Evolutionary conservation across 1,284 basidiomycete genomes (phyloP).

Genomic region (Fomitiporia mediterranea): DNA sequence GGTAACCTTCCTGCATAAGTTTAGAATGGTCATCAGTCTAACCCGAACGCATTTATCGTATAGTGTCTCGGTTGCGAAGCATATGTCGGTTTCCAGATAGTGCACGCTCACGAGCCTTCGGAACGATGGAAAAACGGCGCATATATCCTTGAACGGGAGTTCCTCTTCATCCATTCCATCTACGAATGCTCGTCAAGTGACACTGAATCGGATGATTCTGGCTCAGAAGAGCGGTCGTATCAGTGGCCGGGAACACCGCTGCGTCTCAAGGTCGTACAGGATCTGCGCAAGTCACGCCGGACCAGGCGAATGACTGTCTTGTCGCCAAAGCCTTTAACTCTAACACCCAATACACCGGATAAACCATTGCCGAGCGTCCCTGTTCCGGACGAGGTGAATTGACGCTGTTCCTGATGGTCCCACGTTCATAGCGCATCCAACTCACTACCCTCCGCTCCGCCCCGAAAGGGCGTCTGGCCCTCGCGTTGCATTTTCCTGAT

Average conservation of each 20-base stretch:
- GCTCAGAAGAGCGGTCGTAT: slow-evolving; percentile 2
- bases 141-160: slow-evolving; percentile 52
- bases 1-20: not conserved
- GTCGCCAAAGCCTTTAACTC: not conserved
- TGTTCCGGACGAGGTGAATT: slow-evolving; percentile 6
- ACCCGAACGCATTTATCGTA: not conserved
- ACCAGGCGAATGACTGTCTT: slow-evolving; percentile 11
- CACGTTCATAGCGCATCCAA: no score
- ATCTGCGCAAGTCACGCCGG: slow-evolving; percentile 8
- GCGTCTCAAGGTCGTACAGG: slow-evolving; percentile 18
- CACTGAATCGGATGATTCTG: slow-evolving; percentile 7
- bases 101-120: slow-evolving; percentile 49
- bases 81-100: slow-evolving; percentile 60
- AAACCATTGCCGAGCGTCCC: slow-evolving; percentile 8
- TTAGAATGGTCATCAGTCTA: not conserved
- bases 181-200: slow-evolving; percentile 13
- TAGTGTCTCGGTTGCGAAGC: slow-evolving; percentile 43
- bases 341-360: not conserved
- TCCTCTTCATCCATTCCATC: slow-evolving; percentile 25
- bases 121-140: slow-evolving; percentile 62
- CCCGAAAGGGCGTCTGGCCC: no score
- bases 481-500: not conserved
- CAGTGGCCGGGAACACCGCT: slow-evolving; percentile 13
- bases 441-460: no score
- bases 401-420: not conserved